These are phyloP conservation scores for Coemansia sp. DNA, from an alignment of 192 early-diverging fungal species.

Conservation along the genomic window DNA sequence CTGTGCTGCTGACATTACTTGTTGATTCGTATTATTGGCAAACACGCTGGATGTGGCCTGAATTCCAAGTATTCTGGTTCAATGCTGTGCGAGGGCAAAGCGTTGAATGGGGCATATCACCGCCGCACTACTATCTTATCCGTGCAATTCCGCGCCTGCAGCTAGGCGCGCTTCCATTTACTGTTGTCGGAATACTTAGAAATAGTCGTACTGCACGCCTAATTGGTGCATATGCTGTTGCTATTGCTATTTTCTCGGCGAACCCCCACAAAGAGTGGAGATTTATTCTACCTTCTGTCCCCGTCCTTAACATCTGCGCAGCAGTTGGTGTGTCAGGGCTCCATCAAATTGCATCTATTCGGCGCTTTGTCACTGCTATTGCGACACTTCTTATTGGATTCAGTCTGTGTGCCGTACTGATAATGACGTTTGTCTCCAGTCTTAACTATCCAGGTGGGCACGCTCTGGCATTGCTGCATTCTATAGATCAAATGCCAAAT, in stretches of 20 bases:
- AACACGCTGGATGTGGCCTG: constrained; percentile 60
- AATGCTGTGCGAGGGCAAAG: constrained; percentile 58
- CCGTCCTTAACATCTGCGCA: constrained; percentile 74
- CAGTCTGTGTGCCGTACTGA: constrained; percentile 7
- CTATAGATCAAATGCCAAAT: constrained; percentile 30
- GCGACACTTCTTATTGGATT: not conserved
- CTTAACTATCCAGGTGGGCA: constrained; percentile 90
- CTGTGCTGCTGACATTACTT: constrained; percentile 39
- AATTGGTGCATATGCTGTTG: constrained; percentile 57
- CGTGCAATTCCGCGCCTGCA: constrained; percentile 74
- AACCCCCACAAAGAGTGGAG: constrained; percentile 95
- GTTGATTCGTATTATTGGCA: constrained; percentile 71
- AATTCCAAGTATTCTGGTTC: constrained; percentile 62
- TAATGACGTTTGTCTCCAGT: constrained; percentile 61
- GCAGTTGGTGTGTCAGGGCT: constrained; percentile 50
- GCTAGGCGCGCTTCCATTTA: constrained; percentile 68
- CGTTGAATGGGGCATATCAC: constrained; percentile 54
- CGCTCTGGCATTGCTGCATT: constrained; percentile 67
- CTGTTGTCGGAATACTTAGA: constrained; percentile 45
- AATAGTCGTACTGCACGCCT: constrained; percentile 56
- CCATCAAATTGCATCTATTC: constrained; percentile 3
- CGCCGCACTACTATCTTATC: constrained; percentile 72
- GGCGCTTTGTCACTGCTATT: constrained; percentile 15
- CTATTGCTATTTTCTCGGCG: constrained; percentile 67
- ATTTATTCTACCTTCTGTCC: constrained; percentile 85